Conservation (phyloP, 1,284 basidiomycete species). For the Sanguinoderma infundibulare region DNA sequence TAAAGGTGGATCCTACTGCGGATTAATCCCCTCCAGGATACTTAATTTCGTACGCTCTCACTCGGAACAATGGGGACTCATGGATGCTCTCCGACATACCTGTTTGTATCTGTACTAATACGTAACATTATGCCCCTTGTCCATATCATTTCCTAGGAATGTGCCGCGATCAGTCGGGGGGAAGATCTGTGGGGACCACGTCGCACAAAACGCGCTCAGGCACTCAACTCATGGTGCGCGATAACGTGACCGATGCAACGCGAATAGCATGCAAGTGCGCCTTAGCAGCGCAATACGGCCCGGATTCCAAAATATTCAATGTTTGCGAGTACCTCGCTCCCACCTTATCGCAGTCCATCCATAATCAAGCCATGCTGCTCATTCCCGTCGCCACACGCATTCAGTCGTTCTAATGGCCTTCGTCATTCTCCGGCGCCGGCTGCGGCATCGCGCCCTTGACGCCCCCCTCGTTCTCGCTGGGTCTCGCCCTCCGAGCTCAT, state of each 20-base stretch:
- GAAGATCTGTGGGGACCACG: neutral
- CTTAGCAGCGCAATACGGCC: neutral
- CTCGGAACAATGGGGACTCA: no score
- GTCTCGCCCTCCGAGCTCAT: neutral
- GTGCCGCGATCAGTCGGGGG: neutral
- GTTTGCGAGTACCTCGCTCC: neutral
- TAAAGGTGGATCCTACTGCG: slow-evolving; percentile 33
- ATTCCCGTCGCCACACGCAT: neutral
- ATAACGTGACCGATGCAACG: slow-evolving; percentile 11
- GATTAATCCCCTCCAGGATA: slow-evolving; percentile 5
- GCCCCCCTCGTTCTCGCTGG: neutral
- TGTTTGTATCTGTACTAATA: neutral
- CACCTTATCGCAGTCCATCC: slow-evolving; percentile 14
- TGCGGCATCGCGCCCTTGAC: neutral
- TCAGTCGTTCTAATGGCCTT: slow-evolving; percentile 4
- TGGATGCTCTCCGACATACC: neutral
- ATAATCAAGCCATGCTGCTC: neutral
- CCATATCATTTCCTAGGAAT: neutral
- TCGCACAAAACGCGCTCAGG: no score
- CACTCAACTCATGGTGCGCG: no score
- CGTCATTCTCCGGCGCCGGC: neutral
- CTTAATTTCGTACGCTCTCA: neutral
- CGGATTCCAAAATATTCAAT: neutral
- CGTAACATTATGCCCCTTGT: neutral
- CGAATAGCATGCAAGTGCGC: neutral